A percentile compares a stretch with the other conserved stretches of the same genome.
phyloP scores from a whole-genome alignment of 768 basidiomycete genomes.

The Arthromyces matolae region DNA sequence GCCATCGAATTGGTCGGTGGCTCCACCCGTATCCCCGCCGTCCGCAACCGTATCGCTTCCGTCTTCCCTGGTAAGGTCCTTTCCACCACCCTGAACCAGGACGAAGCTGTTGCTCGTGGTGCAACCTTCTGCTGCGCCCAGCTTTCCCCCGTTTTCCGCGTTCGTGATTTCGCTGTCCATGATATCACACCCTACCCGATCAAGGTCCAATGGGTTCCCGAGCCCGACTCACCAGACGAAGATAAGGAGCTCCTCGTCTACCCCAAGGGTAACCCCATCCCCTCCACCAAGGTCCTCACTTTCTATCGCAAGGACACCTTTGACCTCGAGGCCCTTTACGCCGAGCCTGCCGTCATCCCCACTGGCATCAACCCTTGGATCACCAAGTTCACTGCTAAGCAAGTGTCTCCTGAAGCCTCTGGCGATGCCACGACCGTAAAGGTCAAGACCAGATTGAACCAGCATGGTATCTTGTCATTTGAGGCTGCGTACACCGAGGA shows the following conservation, averaged over 20 bases:
- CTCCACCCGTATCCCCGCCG: constrained; percentile 86
- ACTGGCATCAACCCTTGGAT: constrained; percentile 84
- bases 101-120: constrained; percentile 94
- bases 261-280: constrained; percentile 78
- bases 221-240: constrained; percentile 74
- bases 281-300: constrained; percentile 92
- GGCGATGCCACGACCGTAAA: constrained; percentile 83
- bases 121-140: constrained; percentile 97
- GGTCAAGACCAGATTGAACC: constrained; percentile 85
- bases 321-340: constrained; percentile 84
- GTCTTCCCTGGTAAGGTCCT: constrained; percentile 83
- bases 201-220: constrained; percentile 83
- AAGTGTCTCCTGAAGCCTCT: constrained; percentile 61
- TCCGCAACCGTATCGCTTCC: constrained; percentile 81
- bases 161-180: constrained; percentile 87
- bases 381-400: constrained; percentile 76
- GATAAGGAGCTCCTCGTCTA: constrained; percentile 92
- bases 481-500: constrained; percentile 86
- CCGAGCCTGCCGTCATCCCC: constrained; percentile 67
- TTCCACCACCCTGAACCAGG: constrained; percentile 93
- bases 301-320: constrained; percentile 91
- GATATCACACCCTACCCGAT: constrained; percentile 88
- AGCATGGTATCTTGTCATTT: constrained; percentile 84
- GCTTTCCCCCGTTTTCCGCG: constrained; percentile 96
- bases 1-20: constrained; percentile 93